A percentile compares a stretch with the other conserved stretches of the same genome.
Conservation (phyloP, 495 filamentous ascomycete species). For the Arthonia radiata region DNA sequence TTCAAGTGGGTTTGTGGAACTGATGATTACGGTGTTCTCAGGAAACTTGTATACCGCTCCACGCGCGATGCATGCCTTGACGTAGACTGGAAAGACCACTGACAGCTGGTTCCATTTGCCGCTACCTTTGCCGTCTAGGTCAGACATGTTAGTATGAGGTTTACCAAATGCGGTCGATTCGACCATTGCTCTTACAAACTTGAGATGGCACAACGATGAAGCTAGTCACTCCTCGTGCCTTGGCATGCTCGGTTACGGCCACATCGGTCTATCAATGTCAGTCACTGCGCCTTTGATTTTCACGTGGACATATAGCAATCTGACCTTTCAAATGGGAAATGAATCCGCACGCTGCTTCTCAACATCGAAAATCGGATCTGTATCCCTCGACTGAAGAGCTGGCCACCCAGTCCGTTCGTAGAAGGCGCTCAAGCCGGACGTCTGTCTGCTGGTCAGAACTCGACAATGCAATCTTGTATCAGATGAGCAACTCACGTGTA, state of each 20-base stretch:
- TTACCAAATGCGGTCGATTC: conserved; percentile 1
- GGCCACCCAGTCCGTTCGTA: conserved; percentile 12
- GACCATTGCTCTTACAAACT: conserved; percentile 14
- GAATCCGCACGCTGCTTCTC: conserved; percentile 11
- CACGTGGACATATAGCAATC: conserved; percentile 4
- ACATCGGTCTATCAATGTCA: conserved; percentile 9
- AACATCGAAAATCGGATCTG: conserved; percentile 7
- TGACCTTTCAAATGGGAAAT: conserved; percentile 10
- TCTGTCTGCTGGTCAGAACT: conserved; percentile 4
- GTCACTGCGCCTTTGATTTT: no score
- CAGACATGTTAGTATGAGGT: conserved; percentile 2
- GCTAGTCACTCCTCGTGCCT: conserved; percentile 11
- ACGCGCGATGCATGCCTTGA: conserved; percentile 12
- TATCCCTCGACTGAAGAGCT: conserved; percentile 11
- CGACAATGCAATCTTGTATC: no score
- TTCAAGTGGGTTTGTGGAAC: background rate
- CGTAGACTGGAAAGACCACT: conserved; percentile 12
- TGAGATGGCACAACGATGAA: conserved; percentile 12
- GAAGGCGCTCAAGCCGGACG: conserved; percentile 11
- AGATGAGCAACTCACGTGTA: conserved; percentile 10
- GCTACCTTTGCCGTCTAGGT: conserved; percentile 14
- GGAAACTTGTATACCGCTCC: conserved; percentile 16
- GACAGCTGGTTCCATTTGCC: conserved; percentile 17
- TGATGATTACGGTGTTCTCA: conserved; percentile 11
- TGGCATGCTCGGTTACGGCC: conserved; percentile 9